Conservation (phyloP, 2,329 filamentous ascomycete species). For the Ophiostoma montium region DNA sequence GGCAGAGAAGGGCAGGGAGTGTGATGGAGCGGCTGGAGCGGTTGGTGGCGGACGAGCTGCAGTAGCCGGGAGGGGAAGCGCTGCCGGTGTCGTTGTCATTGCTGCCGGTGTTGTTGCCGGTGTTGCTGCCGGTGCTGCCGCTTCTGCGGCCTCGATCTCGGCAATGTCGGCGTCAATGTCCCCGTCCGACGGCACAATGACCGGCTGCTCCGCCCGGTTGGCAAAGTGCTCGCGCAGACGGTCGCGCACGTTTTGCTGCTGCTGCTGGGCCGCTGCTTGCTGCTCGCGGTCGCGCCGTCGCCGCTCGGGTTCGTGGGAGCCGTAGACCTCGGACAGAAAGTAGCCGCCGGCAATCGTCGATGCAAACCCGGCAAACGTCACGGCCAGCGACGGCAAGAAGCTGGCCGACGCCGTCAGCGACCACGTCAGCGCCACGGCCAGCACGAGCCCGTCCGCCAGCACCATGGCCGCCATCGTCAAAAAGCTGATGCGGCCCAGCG, state of each 20-base stretch:
- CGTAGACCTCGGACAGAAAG: slow-evolving; percentile 46
- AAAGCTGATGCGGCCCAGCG: slow-evolving; percentile 51
- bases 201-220: too few species aligned
- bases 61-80: slow-evolving; percentile 1
- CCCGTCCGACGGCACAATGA: slow-evolving; percentile 50
- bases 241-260: slow-evolving; percentile 15
- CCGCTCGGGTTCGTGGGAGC: slow-evolving; percentile 44
- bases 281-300: slow-evolving; percentile 27
- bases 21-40: slow-evolving; percentile 16
- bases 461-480: slow-evolving; percentile 48
- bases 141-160: slow-evolving; percentile 21
- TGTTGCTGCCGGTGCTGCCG: slow-evolving; percentile 7
- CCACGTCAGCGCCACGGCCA: slow-evolving; percentile 41
- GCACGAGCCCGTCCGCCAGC: slow-evolving; percentile 46
- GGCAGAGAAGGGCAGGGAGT: slow-evolving; percentile 32
- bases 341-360: slow-evolving; percentile 43
- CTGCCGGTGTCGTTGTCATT: slow-evolving; percentile 3
- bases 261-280: slow-evolving; percentile 15
- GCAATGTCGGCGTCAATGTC: slow-evolving; percentile 48
- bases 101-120: slow-evolving; percentile 21
- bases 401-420: slow-evolving; percentile 40
- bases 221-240: slow-evolving; percentile 16
- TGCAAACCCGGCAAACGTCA: slow-evolving; percentile 39
- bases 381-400: slow-evolving; percentile 41
- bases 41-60: slow-evolving; percentile 20